Evolutionary conservation across 108 stramenopile genomes (phyloP), one percentile per base, ranked within the genome.

Genomic region (Nitzschia inconspicua): DNA sequence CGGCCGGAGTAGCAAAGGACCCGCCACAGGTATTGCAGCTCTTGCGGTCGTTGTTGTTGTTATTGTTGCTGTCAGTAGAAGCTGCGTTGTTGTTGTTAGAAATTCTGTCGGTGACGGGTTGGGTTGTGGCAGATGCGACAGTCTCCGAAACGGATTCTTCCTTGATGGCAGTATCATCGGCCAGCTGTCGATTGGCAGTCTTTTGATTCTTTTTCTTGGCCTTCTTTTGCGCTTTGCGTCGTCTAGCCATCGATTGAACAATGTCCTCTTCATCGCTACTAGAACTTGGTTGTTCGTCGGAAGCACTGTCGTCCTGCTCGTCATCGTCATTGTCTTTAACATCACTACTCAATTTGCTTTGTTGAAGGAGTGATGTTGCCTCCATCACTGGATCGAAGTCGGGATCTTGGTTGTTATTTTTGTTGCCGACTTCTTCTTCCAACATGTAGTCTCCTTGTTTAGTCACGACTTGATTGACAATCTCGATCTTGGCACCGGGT

Each of bases 1-100:
- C 85, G 18, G 77, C 68, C 14, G 67, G 25, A 49, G 70, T 66
- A 32, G 46, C 52, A 75, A 94, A 94, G 6, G 57, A 53, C n/a
- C 92, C 95, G 2, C 88, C 90, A 57, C 91, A 93, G 5, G 88
- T 96, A 42, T 84, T 91, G 73, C 94, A 95, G 13, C 74, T 68
- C 47, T 87, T 86, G 8, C 54, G 57, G 24, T 53, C 81, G 22
- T 41, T 61, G 18, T 31, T 36, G 29, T n/a, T 60, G 1, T 41
- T 66, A 29, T n/a, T 24, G 7, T 4, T 70, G 64, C 24, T 73
- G 56, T 46, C 80, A 82, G 4, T 24, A 32, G 29, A 19, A 32
- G 28, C 18, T 23, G 7, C 37, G 37, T 52, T 31, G 50, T 50
- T 20, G 50, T 40, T 50, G 18, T 50, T 24, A 3, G 49, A 20